A percentile compares a stretch with the other conserved stretches of the same genome.
Conservation (phyloP, 2,329 filamentous ascomycete genomes). For the Lasiodiplodia citricola region DNA sequence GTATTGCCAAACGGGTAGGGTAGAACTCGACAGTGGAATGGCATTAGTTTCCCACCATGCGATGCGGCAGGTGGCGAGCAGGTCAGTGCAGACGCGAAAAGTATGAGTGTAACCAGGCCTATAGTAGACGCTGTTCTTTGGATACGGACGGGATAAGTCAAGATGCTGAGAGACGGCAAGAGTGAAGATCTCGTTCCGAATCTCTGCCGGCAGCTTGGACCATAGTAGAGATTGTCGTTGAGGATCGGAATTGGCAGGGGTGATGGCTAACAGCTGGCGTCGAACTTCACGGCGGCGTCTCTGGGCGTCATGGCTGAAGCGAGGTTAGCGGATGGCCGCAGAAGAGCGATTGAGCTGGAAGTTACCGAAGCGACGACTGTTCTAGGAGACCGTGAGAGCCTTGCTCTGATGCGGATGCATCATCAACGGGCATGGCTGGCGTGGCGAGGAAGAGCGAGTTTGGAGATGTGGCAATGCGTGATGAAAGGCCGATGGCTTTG, state of each 20-base stretch:
- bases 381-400: no score
- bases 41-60: conserved; percentile 46
- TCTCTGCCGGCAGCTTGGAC: conserved; percentile 33
- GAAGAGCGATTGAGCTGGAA: no score
- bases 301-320: no score
- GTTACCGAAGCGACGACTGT: no score
- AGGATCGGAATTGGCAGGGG: conserved; percentile 30
- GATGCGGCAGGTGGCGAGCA: conserved; percentile 47
- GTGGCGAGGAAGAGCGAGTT: no score
- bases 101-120: conserved; percentile 38
- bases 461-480: no score
- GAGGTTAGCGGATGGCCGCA: no score
- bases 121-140: conserved; percentile 26
- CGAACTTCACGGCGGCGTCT: conserved; percentile 21
- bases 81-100: conserved; percentile 35
- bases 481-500: no score
- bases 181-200: conserved; percentile 34
- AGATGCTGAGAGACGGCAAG: conserved; percentile 31
- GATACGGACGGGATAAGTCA: conserved; percentile 27
- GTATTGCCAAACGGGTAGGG: conserved; percentile 26
- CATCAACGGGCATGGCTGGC: no score
- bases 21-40: conserved; percentile 40
- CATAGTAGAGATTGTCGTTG: conserved; percentile 36
- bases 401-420: no score
- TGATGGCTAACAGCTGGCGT: conserved; percentile 31